Conservation (phyloP, 345 rosid species). For the Gynandropsis gynandra region DNA sequence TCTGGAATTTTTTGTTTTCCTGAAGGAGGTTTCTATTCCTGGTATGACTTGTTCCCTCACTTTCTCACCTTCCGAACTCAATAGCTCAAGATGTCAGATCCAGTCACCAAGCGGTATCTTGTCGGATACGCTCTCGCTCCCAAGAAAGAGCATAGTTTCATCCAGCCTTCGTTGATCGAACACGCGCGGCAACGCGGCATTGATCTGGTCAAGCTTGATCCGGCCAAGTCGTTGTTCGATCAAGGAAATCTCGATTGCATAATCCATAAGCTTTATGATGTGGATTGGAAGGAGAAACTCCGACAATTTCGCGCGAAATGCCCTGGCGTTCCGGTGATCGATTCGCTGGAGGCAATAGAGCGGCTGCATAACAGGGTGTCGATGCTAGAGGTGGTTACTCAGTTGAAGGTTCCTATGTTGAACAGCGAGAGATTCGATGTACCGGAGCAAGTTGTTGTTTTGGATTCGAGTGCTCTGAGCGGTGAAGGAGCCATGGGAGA, state of each 20-base stretch:
- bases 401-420: constrained; percentile 20
- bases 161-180: constrained; percentile 38
- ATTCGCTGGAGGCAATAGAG: constrained; percentile 37
- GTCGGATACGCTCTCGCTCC: constrained; percentile 50
- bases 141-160: constrained; percentile 41
- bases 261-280: constrained; percentile 49
- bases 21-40: constrained; percentile 19
- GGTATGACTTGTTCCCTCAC: constrained; percentile 20
- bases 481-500: constrained; percentile 25
- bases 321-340: constrained; percentile 46
- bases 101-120: constrained; percentile 22
- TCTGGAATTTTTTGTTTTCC: not conserved
- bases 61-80: constrained; percentile 21
- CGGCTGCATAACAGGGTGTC: constrained; percentile 39
- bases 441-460: constrained; percentile 40
- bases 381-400: constrained; percentile 51
- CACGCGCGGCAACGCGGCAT: constrained; percentile 35
- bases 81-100: constrained; percentile 23
- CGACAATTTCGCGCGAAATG: constrained; percentile 25
- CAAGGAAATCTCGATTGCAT: constrained; percentile 61
- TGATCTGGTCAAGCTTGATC: constrained; percentile 39
- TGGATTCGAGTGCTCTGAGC: constrained; percentile 23
- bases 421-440: constrained; percentile 25
- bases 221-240: constrained; percentile 30
- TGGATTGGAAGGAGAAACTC: constrained; percentile 40